Conservation (phyloP, 2,329 filamentous ascomycete species). For the Hypoxylon sp. region DNA sequence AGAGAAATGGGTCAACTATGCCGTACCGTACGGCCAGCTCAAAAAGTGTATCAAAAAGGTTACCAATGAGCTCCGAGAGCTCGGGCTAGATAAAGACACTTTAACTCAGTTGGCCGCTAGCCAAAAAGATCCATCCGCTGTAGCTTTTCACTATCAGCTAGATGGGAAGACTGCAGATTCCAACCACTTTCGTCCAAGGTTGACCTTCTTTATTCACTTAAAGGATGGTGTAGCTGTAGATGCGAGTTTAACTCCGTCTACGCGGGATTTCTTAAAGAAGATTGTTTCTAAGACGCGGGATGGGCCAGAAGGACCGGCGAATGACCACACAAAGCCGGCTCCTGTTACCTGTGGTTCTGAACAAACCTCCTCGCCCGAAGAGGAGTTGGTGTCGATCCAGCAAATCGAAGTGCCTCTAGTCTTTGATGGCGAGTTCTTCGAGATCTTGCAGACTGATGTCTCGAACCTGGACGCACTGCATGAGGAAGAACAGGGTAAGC, state of each 20-base stretch:
- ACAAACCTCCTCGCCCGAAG: not conserved
- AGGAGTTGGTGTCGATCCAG: slow-evolving; percentile 43
- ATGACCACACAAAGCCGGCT: not conserved
- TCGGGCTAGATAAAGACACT: slow-evolving; percentile 80
- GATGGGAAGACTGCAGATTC: slow-evolving; percentile 61
- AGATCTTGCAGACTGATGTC: slow-evolving; percentile 78
- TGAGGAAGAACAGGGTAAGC: slow-evolving; percentile 71
- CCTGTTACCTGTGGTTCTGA: not conserved
- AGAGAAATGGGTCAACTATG: slow-evolving; percentile 76
- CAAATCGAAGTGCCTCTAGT: slow-evolving; percentile 80
- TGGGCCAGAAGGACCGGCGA: not conserved
- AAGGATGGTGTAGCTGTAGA: slow-evolving; percentile 76
- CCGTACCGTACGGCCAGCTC: slow-evolving; percentile 85
- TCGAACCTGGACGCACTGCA: slow-evolving; percentile 77
- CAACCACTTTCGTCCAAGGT: slow-evolving; percentile 71
- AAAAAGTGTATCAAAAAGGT: slow-evolving; percentile 92
- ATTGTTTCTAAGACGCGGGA: slow-evolving; percentile 61
- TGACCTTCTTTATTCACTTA: slow-evolving; percentile 77
- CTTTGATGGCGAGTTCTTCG: slow-evolving; percentile 85
- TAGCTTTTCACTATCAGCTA: slow-evolving; percentile 66
- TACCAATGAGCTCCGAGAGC: slow-evolving; percentile 74
- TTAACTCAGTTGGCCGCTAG: slow-evolving; percentile 73
- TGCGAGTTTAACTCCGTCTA: slow-evolving; percentile 75
- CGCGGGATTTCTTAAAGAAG: slow-evolving; percentile 72
- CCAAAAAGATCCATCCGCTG: slow-evolving; percentile 60